phyloP scores from a whole-genome alignment of 2,329 filamentous ascomycete species.

The Colletotrichum simmondsii region DNA sequence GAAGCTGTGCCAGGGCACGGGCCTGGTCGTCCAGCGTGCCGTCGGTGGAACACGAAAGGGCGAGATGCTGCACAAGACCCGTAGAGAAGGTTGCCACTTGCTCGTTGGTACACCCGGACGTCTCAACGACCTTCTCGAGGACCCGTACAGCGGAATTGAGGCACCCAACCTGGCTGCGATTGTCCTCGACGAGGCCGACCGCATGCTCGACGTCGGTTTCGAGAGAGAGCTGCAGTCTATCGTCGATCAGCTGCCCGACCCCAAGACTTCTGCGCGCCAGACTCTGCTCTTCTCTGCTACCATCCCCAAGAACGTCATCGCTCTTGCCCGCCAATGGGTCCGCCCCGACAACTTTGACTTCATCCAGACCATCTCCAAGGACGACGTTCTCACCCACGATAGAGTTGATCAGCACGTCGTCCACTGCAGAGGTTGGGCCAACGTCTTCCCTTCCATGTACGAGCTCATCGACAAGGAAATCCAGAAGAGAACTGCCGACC shows the following conservation, averaged over 20 bases:
- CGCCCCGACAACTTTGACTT: conserved; percentile 85
- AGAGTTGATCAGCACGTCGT: conserved; percentile 85
- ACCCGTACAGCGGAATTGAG: conserved; percentile 69
- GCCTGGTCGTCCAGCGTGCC: conserved; percentile 77
- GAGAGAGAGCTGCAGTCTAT: conserved; percentile 73
- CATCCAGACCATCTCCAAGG: conserved; percentile 84
- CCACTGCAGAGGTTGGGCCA: conserved; percentile 74
- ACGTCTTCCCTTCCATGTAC: conserved; percentile 79
- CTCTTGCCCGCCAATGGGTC: conserved; percentile 81
- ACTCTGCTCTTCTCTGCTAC: conserved; percentile 97
- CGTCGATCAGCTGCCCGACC: conserved; percentile 69
- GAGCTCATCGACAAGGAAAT: conserved; percentile 77
- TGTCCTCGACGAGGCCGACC: conserved; percentile 96
- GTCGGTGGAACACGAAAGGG: conserved; percentile 91
- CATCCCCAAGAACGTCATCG: conserved; percentile 84
- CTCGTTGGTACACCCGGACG: conserved; percentile 92
- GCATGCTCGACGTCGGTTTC: conserved; percentile 97
- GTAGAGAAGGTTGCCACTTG: conserved; percentile 83
- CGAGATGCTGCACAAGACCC: conserved; percentile 73
- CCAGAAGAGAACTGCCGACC: conserved; percentile 52
- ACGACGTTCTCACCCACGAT: conserved; percentile 88
- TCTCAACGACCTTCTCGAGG: conserved; percentile 81
- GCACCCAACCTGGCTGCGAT: conserved; percentile 90
- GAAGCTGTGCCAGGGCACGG: conserved; percentile 73
- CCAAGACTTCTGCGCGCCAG: conserved; percentile 75